These are phyloP conservation scores for Quercus alba DNA, from an alignment of 306 rosid genomes.

Conservation along the genomic window DNA sequence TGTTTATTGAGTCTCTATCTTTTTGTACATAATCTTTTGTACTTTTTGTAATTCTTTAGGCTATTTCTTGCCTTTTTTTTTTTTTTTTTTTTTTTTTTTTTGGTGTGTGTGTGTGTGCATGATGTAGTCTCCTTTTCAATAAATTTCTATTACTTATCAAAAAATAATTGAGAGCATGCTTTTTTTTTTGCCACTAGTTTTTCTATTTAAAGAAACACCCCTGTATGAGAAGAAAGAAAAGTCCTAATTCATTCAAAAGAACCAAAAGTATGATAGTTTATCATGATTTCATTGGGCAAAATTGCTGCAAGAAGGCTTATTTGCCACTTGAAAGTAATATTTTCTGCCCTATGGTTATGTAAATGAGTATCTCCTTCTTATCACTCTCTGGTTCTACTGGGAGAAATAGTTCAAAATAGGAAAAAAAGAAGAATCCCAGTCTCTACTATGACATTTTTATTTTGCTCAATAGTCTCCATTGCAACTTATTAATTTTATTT, in stretches of 20 bases:
- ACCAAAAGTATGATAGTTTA: background rate
- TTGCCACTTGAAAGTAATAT: background rate
- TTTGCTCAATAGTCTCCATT: background rate
- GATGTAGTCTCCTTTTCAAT: no score
- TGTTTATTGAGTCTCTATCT: no score
- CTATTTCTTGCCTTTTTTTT: no score
- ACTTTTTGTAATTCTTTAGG: no score
- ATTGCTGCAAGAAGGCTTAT: background rate
- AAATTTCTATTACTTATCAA: no score
- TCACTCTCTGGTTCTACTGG: background rate
- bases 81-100: no score
- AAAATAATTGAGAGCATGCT: background rate
- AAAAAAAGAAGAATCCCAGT: background rate
- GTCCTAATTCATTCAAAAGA: no score
- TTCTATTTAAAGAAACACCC: background rate
- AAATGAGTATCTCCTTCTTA: background rate
- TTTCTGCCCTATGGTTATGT: background rate
- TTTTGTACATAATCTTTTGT: no score
- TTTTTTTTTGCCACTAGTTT: background rate
- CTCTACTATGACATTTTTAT: no score
- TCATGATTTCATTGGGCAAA: background rate
- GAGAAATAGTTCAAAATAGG: background rate
- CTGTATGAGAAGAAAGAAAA: background rate
- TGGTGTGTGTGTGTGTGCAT: no score
- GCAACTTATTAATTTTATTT: background rate